Base-by-base conservation (phyloP, 768 basidiomycete species). In the Fomitopsis serialis region DNA sequence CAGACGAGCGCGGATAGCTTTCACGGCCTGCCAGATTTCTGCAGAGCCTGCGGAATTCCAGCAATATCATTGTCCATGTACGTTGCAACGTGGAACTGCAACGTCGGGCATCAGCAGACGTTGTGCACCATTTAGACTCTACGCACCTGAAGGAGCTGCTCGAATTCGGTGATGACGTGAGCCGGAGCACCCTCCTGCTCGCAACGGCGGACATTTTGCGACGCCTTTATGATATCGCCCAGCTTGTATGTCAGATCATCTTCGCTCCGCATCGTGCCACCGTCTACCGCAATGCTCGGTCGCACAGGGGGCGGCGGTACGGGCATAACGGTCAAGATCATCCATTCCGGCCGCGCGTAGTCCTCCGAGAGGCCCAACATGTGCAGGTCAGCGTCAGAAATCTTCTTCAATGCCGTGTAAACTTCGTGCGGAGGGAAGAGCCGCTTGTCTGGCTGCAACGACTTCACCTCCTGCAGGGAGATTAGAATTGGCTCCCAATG, bases 61-160 rank as follows among this genome's bases (percentile, higher is more conserved):
- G 97, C 94, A 54, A 98, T 95, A 65, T 98, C 95, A 66, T 99
- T 99, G 66, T 99, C 97, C 96, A 99, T 99, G 67, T 98, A 99
- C 0, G 97, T 98, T 2, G 97, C 97, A 55, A 98, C 94, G 65
- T 99, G 97, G 68, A 95, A 99, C 92, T 97, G 60, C 56, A 45
- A 35, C 15, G 10, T 12, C 37, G 15, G 5, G 6, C 19, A 32
- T 35, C 1, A 27, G 52, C 36, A 21, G 15, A 34, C 9, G 46
- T 45, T 11, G 32, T 51, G 24, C 53, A 11, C 13, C 9, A 22
- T 12, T 6, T 45, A 17, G 12, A 48, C 27, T 36, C 10, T n/a
- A 68, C 79, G 51, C 56, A 91, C 92, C 82, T 98, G 96, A 5
- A 98, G 79, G 43, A 99, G 74, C 64, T 96, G 93, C 71, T 98